These are phyloP conservation scores for Colletotrichum phormii DNA, from an alignment of 2,329 filamentous ascomycete species.

Conservation along the genomic window DNA sequence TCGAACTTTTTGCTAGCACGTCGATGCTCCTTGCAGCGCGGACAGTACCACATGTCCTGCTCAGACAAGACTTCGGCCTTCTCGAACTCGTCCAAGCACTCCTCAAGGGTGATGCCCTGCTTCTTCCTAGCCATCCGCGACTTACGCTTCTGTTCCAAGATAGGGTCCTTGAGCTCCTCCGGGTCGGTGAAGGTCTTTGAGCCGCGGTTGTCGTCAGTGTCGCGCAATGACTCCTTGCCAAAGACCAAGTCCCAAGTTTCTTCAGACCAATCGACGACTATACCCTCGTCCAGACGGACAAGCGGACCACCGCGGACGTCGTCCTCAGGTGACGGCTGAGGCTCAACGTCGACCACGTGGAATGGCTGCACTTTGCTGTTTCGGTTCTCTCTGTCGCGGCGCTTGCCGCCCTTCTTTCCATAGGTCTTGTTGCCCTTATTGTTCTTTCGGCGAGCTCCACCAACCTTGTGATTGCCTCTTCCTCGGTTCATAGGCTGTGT, in stretches of 20 bases:
- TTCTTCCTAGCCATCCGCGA: conserved; percentile 66
- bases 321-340: conserved; percentile 38
- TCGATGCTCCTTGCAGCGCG: conserved; percentile 92
- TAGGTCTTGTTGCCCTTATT: conserved; percentile 58
- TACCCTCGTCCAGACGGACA: conserved; percentile 83
- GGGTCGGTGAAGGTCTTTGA: conserved; percentile 66
- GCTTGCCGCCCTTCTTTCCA: conserved; percentile 62
- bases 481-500: conserved; percentile 28
- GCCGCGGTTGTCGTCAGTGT: conserved; percentile 67
- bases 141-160: conserved; percentile 73
- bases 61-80: conserved; percentile 94
- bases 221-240: conserved; percentile 49
- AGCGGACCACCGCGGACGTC: conserved; percentile 66
- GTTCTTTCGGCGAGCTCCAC: conserved; percentile 58
- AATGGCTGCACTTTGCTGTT: conserved; percentile 49
- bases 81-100: conserved; percentile 94
- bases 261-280: conserved; percentile 87
- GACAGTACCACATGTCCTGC: conserved; percentile 98
- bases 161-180: conserved; percentile 69
- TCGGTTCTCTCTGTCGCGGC: conserved; percentile 56
- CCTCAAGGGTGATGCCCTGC: conserved; percentile 83
- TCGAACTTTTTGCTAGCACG: conserved; percentile 97
- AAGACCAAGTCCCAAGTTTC: conserved; percentile 80
- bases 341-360: conserved; percentile 43
- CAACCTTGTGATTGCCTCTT: conserved; percentile 32